Evolutionary conservation across 2,329 filamentous ascomycete species (phyloP).

Genomic region (Basipetospora sp.): DNA sequence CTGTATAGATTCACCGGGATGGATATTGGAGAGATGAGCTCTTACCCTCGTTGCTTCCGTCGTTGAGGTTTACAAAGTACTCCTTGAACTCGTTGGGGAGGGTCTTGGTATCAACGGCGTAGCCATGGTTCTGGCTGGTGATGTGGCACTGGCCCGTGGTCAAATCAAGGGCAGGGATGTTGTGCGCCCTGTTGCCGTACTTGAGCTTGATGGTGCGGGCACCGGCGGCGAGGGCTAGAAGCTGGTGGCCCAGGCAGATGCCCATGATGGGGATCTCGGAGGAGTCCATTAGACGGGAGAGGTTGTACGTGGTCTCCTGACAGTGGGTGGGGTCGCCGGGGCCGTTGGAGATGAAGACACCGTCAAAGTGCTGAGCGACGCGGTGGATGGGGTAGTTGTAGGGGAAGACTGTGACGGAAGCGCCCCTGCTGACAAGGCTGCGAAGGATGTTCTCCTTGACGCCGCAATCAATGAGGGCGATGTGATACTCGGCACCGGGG

Average conservation of each 20-base stretch:
- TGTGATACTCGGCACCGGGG: conserved; percentile 67
- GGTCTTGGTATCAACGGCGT: conserved; percentile 76
- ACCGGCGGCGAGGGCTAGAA: conserved; percentile 77
- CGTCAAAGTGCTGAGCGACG: conserved; percentile 92
- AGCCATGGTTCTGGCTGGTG: conserved; percentile 96
- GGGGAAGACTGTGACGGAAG: conserved; percentile 85
- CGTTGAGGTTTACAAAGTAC: conserved; percentile 97
- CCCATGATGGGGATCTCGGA: conserved; percentile 91
- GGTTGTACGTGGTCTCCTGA: conserved; percentile 83
- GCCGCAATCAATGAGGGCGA: conserved; percentile 92
- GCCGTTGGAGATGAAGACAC: conserved; percentile 97
- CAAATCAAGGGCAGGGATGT: conserved; percentile 88
- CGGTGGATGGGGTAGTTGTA: conserved; percentile 98
- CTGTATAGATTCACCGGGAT: no score
- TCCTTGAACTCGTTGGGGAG: conserved; percentile 82
- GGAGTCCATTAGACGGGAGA: conserved; percentile 76
- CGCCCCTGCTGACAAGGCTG: conserved; percentile 79
- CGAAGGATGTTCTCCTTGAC: conserved; percentile 99
- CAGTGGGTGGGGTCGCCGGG: conserved; percentile 97
- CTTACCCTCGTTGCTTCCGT: conserved; percentile 75
- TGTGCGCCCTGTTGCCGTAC: conserved; percentile 97
- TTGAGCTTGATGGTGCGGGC: conserved; percentile 92
- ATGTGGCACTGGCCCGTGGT: conserved; percentile 97
- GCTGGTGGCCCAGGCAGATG: conserved; percentile 94
- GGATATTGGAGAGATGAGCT: no score